Percentiles rank a stretch among this genome's conserved stretches.
Evolutionary conservation across 148 eudicot genomes (phyloP).

Genomic region (Chenopodium berlandieri): DNA sequence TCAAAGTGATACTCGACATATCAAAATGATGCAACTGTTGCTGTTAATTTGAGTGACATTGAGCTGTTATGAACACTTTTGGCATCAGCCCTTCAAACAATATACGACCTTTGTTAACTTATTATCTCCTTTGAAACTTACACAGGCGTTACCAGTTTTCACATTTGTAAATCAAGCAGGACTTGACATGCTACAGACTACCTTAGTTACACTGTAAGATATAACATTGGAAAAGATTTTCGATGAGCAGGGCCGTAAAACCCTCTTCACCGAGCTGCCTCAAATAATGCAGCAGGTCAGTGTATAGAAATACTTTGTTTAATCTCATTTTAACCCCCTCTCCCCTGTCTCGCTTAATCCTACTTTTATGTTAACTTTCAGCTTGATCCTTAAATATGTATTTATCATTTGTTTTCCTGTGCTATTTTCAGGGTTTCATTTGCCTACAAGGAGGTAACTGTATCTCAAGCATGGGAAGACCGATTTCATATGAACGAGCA

Average conservation of each 20-base stretch:
- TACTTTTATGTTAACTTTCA: too few species aligned
- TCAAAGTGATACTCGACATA: background rate
- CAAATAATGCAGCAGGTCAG: slow-evolving; percentile 80
- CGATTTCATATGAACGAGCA: slow-evolving; percentile 56
- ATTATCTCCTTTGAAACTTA: background rate
- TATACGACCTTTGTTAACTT: background rate
- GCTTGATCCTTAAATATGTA: background rate
- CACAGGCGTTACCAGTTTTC: background rate
- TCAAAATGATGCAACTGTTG: background rate
- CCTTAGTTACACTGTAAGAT: too few species aligned
- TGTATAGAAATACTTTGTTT: background rate
- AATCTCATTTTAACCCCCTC: background rate
- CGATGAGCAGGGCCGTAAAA: slow-evolving; percentile 61
- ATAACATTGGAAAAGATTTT: slow-evolving; percentile 19
- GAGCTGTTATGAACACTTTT: too few species aligned
- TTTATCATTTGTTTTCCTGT: too few species aligned
- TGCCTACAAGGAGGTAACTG: too few species aligned
- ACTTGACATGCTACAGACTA: too few species aligned
- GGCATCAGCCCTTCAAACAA: too few species aligned
- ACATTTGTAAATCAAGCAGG: too few species aligned
- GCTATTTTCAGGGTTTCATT: too few species aligned
- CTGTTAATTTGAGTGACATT: too few species aligned
- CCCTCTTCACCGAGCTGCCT: slow-evolving; percentile 57
- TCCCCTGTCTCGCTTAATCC: background rate
- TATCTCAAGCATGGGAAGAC: too few species aligned